phyloP scores from a whole-genome alignment of 164 flowering plant species.

The Vitis cinerea region DNA sequence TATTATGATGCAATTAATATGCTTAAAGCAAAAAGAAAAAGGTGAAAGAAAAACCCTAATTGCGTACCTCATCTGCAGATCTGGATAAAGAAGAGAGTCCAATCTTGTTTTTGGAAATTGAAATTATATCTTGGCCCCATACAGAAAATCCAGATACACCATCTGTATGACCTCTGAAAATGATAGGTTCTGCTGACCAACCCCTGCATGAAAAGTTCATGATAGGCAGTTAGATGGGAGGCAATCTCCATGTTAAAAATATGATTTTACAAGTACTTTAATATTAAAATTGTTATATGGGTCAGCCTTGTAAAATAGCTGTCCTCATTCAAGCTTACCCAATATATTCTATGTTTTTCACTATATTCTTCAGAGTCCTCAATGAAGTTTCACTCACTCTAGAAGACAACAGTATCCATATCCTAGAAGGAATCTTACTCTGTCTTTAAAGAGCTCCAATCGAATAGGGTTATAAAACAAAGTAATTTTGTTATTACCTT shows the following conservation, averaged over 20 bases:
- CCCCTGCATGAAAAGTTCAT: slow-evolving; percentile 43
- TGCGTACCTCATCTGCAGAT: slow-evolving; percentile 58
- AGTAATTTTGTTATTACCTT: slow-evolving; percentile 41
- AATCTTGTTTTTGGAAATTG: slow-evolving; percentile 79
- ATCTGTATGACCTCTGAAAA: slow-evolving; percentile 76
- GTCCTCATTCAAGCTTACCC: no score
- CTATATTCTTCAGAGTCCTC: no score
- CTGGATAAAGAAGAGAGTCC: slow-evolving; percentile 80
- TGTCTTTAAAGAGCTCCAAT: no score
- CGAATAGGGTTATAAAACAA: no score
- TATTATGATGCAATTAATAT: neutral
- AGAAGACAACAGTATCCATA: no score
- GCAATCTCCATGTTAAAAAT: neutral
- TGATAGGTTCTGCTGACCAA: slow-evolving; percentile 47
- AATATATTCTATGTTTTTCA: no score
- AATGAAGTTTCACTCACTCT: no score
- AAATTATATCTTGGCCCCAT: slow-evolving; percentile 94
- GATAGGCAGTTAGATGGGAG: slow-evolving; percentile 2
- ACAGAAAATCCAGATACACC: slow-evolving; percentile 78
- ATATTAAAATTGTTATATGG: no score
- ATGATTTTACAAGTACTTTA: no score
- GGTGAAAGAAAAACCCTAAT: neutral
- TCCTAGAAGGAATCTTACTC: no score
- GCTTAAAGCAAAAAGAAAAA: neutral
- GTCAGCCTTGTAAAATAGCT: no score